Conservation (phyloP, 2,329 filamentous ascomycete species). For the Stagonosporopsis rhizophila region DNA sequence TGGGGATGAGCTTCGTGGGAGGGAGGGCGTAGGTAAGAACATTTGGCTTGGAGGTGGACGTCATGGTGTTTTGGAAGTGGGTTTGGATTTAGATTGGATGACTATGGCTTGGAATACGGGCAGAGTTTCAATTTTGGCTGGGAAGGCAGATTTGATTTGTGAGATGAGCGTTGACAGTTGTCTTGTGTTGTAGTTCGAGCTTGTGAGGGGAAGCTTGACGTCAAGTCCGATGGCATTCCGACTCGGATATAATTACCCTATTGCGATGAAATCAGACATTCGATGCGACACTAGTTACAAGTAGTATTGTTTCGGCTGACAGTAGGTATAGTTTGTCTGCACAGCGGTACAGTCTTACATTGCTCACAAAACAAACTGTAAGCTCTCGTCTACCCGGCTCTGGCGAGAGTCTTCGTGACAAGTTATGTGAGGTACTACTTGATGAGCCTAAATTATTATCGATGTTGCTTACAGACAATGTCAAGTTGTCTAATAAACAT, state of each 20-base stretch:
- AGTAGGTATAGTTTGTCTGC: background rate
- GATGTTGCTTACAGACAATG: too few relatives aligned
- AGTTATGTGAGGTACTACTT: too few relatives aligned
- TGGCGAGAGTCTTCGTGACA: too few relatives aligned
- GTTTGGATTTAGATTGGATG: background rate
- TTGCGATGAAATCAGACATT: background rate
- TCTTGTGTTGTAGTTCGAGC: background rate
- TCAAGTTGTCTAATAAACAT: too few relatives aligned
- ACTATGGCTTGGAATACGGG: background rate
- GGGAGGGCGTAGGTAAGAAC: constrained; percentile 33
- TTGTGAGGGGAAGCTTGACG: constrained; percentile 21
- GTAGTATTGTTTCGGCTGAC: background rate
- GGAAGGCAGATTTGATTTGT: too few relatives aligned
- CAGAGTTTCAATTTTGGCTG: background rate
- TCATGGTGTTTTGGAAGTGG: background rate
- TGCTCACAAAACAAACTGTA: too few relatives aligned
- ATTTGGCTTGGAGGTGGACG: background rate
- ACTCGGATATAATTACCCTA: constrained; percentile 3
- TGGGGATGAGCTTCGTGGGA: constrained; percentile 50
- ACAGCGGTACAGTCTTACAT: background rate
- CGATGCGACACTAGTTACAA: background rate
- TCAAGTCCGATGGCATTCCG: constrained; percentile 10
- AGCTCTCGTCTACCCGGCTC: too few relatives aligned
- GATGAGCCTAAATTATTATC: too few relatives aligned
- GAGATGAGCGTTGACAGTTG: background rate